Base-by-base conservation (phyloP, 1,139 yeast genomes). In the Debaryomyces subglobosus region DNA sequence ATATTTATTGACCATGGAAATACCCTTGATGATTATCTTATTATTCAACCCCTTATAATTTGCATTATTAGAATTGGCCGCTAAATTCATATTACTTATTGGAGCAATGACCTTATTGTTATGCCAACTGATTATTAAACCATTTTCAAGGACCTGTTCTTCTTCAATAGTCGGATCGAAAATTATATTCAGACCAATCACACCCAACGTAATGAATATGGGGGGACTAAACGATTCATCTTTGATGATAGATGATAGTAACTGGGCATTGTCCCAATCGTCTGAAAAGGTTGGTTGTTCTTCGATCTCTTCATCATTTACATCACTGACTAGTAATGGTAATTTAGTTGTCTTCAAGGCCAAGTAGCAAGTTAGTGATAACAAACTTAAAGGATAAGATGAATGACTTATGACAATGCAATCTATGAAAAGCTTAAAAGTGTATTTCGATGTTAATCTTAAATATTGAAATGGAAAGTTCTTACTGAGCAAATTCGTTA, bases 221-320 rank as follows among this genome's bases (percentile, higher is more conserved):
- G 97, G 96, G 1, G 96, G 95, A 44, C 77, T 76, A 68, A 81
- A 81, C 0, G 49, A 48, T 2, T 49, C 52, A 5, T 61, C 60
- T 37, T 62, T 59, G 40, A 60, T 55, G 10, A 61, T 53, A 4
- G 67, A 69, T 2, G 79, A 72, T 33, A 87, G 67, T 41, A 64
- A 76, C 48, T 59, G 74, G 30, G 86, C 81, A 54, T 72, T 75
- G 60, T 77, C 86, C 94, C 88, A 92, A 62, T 84, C 96, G 60
- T 91, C 97, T 39, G 92, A 85, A 61, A 92, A 92, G 0, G 91
- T 89, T 1, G 98, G 98, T 54, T 89, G 85, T 65, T 91, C 97
- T 61, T 89, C 96, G 15, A 88, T 68, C 46, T 79, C 82, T 39
- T 69, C 73, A 56, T 78, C 83, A 52, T 81, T 74, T 64, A 66